A percentile compares a stretch with the other conserved stretches of the same genome.
These are phyloP conservation scores for Actinomortierella wolfii DNA, from an alignment of 371 early-diverging fungal species.

Conservation along the genomic window DNA sequence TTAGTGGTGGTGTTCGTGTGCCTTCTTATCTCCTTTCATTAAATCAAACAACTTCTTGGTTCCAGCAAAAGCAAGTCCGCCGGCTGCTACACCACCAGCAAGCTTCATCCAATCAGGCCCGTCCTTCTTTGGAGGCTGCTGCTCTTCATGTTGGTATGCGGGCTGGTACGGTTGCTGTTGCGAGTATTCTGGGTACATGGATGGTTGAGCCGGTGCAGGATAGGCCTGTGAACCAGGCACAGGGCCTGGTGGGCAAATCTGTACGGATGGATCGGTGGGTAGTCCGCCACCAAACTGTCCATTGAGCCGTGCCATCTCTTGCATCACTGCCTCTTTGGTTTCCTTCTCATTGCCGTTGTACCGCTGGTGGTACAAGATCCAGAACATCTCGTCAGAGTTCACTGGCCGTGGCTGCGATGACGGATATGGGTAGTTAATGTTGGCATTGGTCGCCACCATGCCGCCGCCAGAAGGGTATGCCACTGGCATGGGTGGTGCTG, in stretches of 20 bases:
- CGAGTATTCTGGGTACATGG: slow-evolving; percentile 1
- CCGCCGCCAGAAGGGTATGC: no score
- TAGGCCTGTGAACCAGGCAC: no score
- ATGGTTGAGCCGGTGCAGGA: slow-evolving; percentile 3
- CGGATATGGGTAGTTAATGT: no score
- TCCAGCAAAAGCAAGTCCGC: slow-evolving; percentile 26
- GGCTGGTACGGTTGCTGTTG: slow-evolving; percentile 2
- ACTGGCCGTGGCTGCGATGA: no score
- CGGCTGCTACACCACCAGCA: slow-evolving; percentile 33
- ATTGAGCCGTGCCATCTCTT: not conserved
- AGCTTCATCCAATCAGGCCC: slow-evolving; percentile 35
- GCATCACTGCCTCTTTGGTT: no score
- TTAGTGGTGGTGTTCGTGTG: slow-evolving; percentile 9
- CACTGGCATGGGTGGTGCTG: no score
- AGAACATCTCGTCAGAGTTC: no score
- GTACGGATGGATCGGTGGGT: no score
- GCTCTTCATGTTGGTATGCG: not conserved
- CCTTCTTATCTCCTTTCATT: slow-evolving; percentile 19
- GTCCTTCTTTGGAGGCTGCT: slow-evolving; percentile 9
- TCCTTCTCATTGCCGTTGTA: no score
- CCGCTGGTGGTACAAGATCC: no score
- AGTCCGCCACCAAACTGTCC: not conserved
- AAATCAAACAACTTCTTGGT: slow-evolving; percentile 28
- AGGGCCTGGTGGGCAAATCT: no score
- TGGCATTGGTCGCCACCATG: no score